phyloP scores from a whole-genome alignment of 306 rosid genomes.

The Quercus engelmannii region DNA sequence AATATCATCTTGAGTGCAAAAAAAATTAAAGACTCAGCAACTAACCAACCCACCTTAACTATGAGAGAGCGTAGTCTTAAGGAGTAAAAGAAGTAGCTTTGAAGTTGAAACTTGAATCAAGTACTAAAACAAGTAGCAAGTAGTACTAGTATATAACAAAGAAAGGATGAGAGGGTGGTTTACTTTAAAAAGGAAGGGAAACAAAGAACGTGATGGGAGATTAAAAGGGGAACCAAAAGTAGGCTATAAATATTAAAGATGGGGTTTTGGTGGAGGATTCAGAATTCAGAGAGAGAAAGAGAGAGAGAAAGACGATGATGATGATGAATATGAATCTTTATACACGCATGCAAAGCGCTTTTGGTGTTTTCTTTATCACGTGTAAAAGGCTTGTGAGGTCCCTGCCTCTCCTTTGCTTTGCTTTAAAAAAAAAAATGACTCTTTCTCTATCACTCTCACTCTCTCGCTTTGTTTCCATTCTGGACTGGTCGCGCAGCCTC shows the following conservation, averaged over 20 bases:
- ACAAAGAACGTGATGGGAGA: conserved; percentile 15
- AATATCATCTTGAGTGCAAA: conserved; percentile 16
- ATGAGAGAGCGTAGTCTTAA: neutral
- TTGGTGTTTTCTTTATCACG: conserved; percentile 81
- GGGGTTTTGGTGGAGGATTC: conserved; percentile 24
- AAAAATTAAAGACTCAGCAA: conserved; percentile 29
- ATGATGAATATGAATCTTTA: conserved; percentile 49
- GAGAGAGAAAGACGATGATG: conserved; percentile 44
- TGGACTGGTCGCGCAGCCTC: conserved; percentile 61
- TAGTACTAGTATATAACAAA: neutral
- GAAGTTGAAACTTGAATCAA: neutral
- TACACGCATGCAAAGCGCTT: conserved; percentile 81
- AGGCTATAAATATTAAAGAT: conserved; percentile 7
- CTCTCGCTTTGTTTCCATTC: conserved; percentile 29
- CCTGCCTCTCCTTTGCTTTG: conserved; percentile 28
- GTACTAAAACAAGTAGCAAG: neutral
- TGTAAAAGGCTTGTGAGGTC: conserved; percentile 54
- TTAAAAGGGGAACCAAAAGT: conserved; percentile 12
- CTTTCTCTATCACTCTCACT: conserved; percentile 4
- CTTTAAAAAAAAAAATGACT: conserved; percentile 18
- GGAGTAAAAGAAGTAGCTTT: neutral
- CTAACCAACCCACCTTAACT: conserved; percentile 18
- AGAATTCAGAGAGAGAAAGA: conserved; percentile 18
- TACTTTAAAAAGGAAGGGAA: neutral
- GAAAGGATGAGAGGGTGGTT: neutral